Base-by-base conservation (phyloP, 306 rosid species). In the Datisca glomerata region DNA sequence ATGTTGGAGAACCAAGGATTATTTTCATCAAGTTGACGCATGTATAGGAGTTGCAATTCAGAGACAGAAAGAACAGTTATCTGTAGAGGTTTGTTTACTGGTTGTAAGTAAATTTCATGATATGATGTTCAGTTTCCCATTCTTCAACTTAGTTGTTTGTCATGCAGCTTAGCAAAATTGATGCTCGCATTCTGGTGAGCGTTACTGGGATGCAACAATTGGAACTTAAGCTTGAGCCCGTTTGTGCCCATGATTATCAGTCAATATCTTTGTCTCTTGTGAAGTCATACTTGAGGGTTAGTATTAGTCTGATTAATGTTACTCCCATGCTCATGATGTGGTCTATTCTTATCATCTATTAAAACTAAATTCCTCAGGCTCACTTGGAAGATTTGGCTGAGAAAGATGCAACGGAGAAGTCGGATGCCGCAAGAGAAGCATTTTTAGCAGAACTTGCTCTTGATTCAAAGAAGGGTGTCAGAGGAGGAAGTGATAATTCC, bases 371-470 rank as follows among this genome's bases (percentile, higher is more conserved):
- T 37, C 61, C 63, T 49, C 62, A 91, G 98, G 66, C 80, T 33
- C 73, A 63, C 45, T 72, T 84, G 75, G 98, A 84, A 67, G 94
- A 78, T 57, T 73, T 91, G 64, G 96, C 98, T 29, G 94, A 91
- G 81, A 80, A 80, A 66, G 84, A 91, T 67, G 98, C 92, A 45
- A 78, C 75, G 10, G 83, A 85, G 67, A 85, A 75, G 69, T 91
- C 98, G 17, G 98, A 91, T 66, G 98, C 94, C 34, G 85, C 81
- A 13, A 67, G 98, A 47, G 96, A 91, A 65, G 96, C 96, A 24
- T 70, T 91, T 64, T 71, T 91, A 72, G 98, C 96, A 1, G 98
- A 91, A 69, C 92, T 91, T 68, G 98, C 75, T 37, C 92, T 70
- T 37, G 94, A 91, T 72, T 69, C 96, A 49, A 75, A 73, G 68